A percentile compares a stretch with the other conserved stretches of the same genome.
Evolutionary conservation across 2,329 filamentous ascomycete genomes (phyloP).

Genomic region (Mycocentrospora acerina): DNA sequence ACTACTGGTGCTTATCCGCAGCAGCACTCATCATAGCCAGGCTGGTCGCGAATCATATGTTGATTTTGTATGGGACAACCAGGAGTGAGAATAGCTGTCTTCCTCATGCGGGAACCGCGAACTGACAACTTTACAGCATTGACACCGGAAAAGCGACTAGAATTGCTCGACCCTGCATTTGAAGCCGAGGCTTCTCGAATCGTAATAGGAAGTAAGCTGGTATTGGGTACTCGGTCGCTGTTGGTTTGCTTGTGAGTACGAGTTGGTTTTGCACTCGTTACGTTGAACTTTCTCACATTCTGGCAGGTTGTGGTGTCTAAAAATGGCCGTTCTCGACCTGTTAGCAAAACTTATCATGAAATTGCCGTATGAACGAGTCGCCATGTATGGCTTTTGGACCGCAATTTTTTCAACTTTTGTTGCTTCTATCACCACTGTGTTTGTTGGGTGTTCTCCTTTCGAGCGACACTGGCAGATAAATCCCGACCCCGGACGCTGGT

Average conservation of each 20-base stretch:
- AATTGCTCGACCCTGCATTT: conserved; percentile 7
- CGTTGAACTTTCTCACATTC: background rate
- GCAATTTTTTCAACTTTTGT: conserved; percentile 12
- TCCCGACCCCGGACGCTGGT: conserved; percentile 20
- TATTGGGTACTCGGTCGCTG: conserved; percentile 16
- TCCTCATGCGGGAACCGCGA: background rate
- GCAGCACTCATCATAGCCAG: conserved; percentile 13
- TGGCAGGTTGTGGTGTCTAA: conserved; percentile 18
- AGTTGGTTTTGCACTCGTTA: background rate
- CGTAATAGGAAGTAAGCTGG: conserved; percentile 15
- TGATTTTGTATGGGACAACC: conserved; percentile 18
- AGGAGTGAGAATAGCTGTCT: conserved; percentile 7
- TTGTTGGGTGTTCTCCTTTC: conserved; percentile 14
- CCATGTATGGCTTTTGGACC: conserved; percentile 11
- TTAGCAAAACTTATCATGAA: conserved; percentile 16
- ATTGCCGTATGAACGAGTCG: conserved; percentile 15
- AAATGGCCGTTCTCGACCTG: conserved; percentile 20
- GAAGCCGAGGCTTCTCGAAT: conserved; percentile 1
- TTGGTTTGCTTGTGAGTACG: conserved; percentile 14
- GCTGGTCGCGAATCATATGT: conserved; percentile 13
- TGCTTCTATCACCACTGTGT: conserved; percentile 15
- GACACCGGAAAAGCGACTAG: conserved; percentile 4
- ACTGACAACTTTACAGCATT: conserved; percentile 8
- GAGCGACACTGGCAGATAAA: conserved; percentile 15
- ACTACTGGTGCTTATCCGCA: conserved; percentile 19